Evolutionary conservation across 2,329 filamentous ascomycete genomes (phyloP).

Genomic region (Tolypocladium sp.): DNA sequence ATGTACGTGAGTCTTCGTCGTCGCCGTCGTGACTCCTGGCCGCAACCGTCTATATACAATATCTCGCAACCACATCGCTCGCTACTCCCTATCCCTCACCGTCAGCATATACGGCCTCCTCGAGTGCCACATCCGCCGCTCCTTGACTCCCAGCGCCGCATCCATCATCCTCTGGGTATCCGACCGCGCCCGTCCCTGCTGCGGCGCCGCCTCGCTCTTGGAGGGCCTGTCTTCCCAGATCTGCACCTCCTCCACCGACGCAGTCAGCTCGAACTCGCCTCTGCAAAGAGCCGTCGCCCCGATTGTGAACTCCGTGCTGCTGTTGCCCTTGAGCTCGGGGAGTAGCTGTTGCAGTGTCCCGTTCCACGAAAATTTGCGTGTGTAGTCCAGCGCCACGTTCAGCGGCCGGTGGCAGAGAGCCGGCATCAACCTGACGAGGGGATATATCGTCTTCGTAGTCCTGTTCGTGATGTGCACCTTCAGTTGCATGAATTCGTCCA

Average conservation of each 20-base stretch:
- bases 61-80: neutral
- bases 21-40: neutral
- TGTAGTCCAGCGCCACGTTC: constrained; percentile 68
- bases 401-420: constrained; percentile 64
- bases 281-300: constrained; percentile 68
- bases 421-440: constrained; percentile 69
- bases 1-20: neutral
- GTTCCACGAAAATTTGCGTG: constrained; percentile 75
- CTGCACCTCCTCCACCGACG: constrained; percentile 70
- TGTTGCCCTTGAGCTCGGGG: constrained; percentile 49
- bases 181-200: constrained; percentile 29
- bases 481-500: constrained; percentile 55
- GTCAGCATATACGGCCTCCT: constrained; percentile 46
- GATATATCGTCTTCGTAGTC: constrained; percentile 55
- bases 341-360: constrained; percentile 72
- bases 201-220: constrained; percentile 12
- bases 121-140: constrained; percentile 57
- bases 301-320: constrained; percentile 51
- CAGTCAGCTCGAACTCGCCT: constrained; percentile 75
- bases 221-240: constrained; percentile 31
- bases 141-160: constrained; percentile 46
- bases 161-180: constrained; percentile 51
- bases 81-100: constrained; percentile 21
- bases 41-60: neutral
- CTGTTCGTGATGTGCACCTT: constrained; percentile 68